Evolutionary conservation across 495 filamentous ascomycete species (phyloP), one percentile per base, ranked within the genome.

Genomic region (Cercophora samala): DNA sequence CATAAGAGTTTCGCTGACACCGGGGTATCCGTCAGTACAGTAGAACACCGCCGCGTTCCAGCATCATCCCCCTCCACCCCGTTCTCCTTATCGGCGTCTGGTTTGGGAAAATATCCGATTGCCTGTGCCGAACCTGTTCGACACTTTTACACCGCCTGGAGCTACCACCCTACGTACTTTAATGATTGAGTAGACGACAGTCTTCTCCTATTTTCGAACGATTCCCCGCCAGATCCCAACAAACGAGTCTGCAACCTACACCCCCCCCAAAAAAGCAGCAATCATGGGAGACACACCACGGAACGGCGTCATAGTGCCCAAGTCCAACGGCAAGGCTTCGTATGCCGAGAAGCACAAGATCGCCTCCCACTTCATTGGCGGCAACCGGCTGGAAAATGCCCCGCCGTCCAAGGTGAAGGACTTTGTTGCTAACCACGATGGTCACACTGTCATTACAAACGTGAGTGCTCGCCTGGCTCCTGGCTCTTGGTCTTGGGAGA

Each of bases 371-470:
- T 99, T 97, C 79, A 94, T 98, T 76, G 95, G 95, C 70, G 93
- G 94, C 55, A 97, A 97, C 78, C 87, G 87, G 73, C 81, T 99
- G 68, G 87, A 87, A 51, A 89, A 87, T 73, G 94, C 95, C 52
- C 73, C 87, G 23, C 83, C 93, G 19, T 88, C 93, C 63, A 85
- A 83, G 70, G 91, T 98, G 25, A 97, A 95, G 84, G 94, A 99
- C 73, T 99, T 98, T 76, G 93, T 99, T 51, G 87, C 92, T 26
- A 80, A 82, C 19, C 84, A 97, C 79, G 91, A 92, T 73, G 95
- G 96, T 65, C 95, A 99, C 83, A 98, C 95, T 18, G 93, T 97
- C 72, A 98, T 99, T 74, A 96, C 91, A 65, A 97, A 92, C 78
- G 95, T 99, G 81, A 83, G 91, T 75, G 8, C 37, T 46, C 13